Conservation (phyloP, 106 monocot genomes). For the Dendrobium chrysotoxum region DNA sequence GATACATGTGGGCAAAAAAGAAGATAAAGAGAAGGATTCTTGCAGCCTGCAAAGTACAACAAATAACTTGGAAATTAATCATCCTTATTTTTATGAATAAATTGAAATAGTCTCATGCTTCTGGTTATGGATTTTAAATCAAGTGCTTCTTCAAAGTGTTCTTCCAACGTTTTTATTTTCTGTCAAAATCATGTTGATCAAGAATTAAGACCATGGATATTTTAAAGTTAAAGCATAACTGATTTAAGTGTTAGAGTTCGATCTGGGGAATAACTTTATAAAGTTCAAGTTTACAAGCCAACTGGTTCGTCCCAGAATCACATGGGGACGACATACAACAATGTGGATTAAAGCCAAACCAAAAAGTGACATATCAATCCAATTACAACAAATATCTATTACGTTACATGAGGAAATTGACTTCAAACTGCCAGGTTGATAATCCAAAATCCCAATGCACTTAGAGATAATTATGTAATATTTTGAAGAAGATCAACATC, state of each 20-base stretch:
- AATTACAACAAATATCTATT: conserved; percentile 1
- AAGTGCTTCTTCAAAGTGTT: not conserved
- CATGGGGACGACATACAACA: not conserved
- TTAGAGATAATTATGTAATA: not conserved
- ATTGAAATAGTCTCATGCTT: not conserved
- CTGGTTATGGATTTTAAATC: not conserved
- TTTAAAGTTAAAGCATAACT: not conserved
- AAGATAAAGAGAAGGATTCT: conserved; percentile 21
- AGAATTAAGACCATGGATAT: not conserved
- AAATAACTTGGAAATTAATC: not conserved
- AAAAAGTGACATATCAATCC: not conserved
- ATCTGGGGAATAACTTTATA: not conserved
- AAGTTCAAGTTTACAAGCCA: not conserved
- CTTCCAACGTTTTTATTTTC: not conserved
- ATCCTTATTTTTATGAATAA: not conserved
- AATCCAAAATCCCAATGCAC: not conserved
- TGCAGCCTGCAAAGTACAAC: conserved; percentile 13
- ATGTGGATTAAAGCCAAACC: not conserved
- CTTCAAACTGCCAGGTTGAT: not conserved
- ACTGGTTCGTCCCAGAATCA: not conserved
- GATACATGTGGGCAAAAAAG: conserved; percentile 17
- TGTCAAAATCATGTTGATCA: not conserved
- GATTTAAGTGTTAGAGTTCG: not conserved
- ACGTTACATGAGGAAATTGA: not conserved
- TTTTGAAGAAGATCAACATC: too few relatives aligned